Evolutionary conservation across 768 basidiomycete species (phyloP).

Genomic region (Boletus fagicola): DNA sequence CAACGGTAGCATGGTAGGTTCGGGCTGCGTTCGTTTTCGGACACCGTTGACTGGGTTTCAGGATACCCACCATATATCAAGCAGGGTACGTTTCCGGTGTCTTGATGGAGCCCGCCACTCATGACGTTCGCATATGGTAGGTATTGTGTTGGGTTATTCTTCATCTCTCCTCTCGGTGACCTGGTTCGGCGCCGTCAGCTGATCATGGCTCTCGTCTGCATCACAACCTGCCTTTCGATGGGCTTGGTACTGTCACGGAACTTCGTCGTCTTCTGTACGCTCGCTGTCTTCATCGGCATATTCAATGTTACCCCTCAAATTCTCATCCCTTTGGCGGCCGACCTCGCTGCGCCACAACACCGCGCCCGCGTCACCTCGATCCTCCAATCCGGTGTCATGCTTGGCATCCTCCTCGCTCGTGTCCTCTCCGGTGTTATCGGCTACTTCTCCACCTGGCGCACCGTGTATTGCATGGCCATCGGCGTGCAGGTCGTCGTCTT

Average conservation of each 20-base stretch:
- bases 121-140: not conserved
- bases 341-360: constrained; percentile 37
- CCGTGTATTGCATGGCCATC: constrained; percentile 43
- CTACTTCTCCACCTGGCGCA: constrained; percentile 41
- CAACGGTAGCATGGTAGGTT: constrained; percentile 34
- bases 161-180: constrained; percentile 48
- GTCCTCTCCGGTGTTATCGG: constrained; percentile 41
- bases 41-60: constrained; percentile 23
- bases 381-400: constrained; percentile 32
- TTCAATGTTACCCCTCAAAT: constrained; percentile 42
- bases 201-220: constrained; percentile 34
- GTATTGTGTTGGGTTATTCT: constrained; percentile 36
- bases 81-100: constrained; percentile 46
- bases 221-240: constrained; percentile 39
- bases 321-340: constrained; percentile 44
- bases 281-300: constrained; percentile 39
- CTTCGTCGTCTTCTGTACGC: constrained; percentile 31
- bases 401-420: constrained; percentile 31
- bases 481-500: constrained; percentile 34
- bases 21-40: not conserved
- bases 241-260: constrained; percentile 38
- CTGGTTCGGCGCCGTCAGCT: constrained; percentile 44
- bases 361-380: constrained; percentile 30
- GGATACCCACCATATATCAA: constrained; percentile 65
- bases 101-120: not conserved